A percentile compares a stretch with the other conserved stretches of the same genome.
Conservation (phyloP, 129 eudicot genomes). For the Scalesia atractyloides region DNA sequence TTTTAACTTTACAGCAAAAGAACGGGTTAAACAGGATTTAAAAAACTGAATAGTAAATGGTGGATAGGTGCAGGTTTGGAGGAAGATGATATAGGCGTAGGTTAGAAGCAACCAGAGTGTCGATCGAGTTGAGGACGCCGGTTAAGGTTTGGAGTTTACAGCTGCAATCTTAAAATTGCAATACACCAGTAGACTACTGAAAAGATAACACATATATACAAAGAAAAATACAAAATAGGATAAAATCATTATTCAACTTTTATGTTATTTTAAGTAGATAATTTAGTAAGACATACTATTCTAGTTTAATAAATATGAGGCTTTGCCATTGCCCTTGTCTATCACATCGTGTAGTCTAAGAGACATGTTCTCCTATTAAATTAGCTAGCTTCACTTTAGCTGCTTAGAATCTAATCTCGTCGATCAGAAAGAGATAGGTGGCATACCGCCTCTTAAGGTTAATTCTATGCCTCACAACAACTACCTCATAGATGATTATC, state of each 20-base stretch:
- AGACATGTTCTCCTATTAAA: too few relatives aligned
- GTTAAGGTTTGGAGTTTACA: constrained; percentile 14
- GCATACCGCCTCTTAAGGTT: neutral
- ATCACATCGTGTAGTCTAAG: too few relatives aligned
- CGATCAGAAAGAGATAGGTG: neutral
- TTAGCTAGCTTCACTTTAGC: too few relatives aligned
- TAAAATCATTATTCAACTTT: neutral
- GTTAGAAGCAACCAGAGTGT: constrained; percentile 30
- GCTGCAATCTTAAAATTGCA: neutral
- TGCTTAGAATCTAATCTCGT: too few relatives aligned
- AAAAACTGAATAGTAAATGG: constrained; percentile 5
- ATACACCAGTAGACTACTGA: neutral
- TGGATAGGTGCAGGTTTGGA: neutral
- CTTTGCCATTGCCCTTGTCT: too few relatives aligned
- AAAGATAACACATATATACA: neutral
- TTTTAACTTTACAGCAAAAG: neutral
- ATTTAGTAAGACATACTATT: neutral
- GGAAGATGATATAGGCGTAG: constrained; percentile 25
- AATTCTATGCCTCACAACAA: neutral
- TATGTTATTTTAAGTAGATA: neutral
- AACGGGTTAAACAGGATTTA: neutral
- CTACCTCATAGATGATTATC: neutral
- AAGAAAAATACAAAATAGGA: neutral
- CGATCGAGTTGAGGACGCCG: constrained; percentile 36
- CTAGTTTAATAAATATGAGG: neutral